Evolutionary conservation across 495 filamentous ascomycete species (phyloP).

Genomic region (Aspergillus cavernicola): DNA sequence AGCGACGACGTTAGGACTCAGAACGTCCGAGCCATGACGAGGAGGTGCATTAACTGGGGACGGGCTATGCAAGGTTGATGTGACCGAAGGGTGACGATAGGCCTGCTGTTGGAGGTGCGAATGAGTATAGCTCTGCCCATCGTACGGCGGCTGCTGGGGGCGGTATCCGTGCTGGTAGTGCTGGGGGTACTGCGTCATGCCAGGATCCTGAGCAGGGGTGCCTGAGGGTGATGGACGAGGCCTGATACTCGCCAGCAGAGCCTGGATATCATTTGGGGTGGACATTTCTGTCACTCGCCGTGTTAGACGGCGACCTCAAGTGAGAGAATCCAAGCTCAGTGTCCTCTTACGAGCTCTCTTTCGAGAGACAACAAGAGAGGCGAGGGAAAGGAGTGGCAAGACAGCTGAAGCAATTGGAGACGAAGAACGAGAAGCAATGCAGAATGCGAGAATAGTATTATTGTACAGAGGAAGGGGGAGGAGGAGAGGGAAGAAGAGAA

Average conservation of each 20-base stretch:
- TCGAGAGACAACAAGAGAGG: slow-evolving; percentile 29
- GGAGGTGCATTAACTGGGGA: slow-evolving; percentile 43
- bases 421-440: slow-evolving; percentile 8
- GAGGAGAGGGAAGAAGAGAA: slow-evolving; percentile 20
- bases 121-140: slow-evolving; percentile 36
- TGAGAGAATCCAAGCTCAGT: slow-evolving; percentile 26
- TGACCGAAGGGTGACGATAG: slow-evolving; percentile 47
- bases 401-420: not conserved
- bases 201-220: slow-evolving; percentile 33
- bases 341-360: slow-evolving; percentile 34
- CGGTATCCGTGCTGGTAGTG: slow-evolving; percentile 35
- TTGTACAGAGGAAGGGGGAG: slow-evolving; percentile 24
- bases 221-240: slow-evolving; percentile 39
- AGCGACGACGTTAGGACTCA: slow-evolving; percentile 46
- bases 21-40: slow-evolving; percentile 47
- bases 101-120: slow-evolving; percentile 34
- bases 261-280: slow-evolving; percentile 47
- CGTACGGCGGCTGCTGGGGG: slow-evolving; percentile 35
- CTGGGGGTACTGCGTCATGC: slow-evolving; percentile 29
- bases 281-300: slow-evolving; percentile 50
- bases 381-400: slow-evolving; percentile 7
- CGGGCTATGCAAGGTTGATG: slow-evolving; percentile 40
- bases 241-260: slow-evolving; percentile 46
- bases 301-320: slow-evolving; percentile 29
- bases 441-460: slow-evolving; percentile 22